phyloP scores from a whole-genome alignment of 2,329 filamentous ascomycete species.

The Trichoderma sp. region DNA sequence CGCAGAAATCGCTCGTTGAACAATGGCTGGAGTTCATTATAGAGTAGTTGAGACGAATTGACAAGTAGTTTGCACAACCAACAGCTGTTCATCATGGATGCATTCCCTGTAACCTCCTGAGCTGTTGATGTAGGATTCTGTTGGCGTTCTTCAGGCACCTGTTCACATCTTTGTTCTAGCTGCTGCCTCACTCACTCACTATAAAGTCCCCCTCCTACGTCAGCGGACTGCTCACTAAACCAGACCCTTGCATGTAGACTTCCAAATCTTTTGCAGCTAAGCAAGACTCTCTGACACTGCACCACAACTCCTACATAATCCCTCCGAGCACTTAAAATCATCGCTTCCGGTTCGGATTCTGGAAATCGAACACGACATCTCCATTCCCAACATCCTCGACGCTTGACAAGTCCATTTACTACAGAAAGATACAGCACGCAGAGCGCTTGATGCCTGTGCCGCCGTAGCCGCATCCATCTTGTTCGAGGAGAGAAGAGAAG shows the following conservation, averaged over 20 bases:
- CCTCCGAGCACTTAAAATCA: neutral
- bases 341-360: neutral
- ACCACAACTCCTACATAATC: neutral
- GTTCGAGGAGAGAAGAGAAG: neutral
- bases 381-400: neutral
- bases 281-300: neutral
- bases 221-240: conserved; percentile 2
- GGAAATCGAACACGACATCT: neutral
- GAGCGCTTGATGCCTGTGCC: conserved; percentile 1
- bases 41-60: neutral
- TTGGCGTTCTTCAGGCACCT: neutral
- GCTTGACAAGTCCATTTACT: neutral
- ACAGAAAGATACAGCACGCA: neutral
- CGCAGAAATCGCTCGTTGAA: neutral
- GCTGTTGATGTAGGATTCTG: neutral
- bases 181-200: neutral
- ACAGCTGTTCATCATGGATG: neutral
- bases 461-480: conserved; percentile 3
- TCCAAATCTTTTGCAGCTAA: neutral
- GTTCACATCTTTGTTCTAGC: neutral
- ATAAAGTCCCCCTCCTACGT: conserved; percentile 14
- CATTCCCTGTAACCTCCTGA: neutral
- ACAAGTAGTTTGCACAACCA: neutral
- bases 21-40: neutral
- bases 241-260: neutral